phyloP scores from a whole-genome alignment of 768 basidiomycete genomes.

The Boletus subcaerulescens region DNA sequence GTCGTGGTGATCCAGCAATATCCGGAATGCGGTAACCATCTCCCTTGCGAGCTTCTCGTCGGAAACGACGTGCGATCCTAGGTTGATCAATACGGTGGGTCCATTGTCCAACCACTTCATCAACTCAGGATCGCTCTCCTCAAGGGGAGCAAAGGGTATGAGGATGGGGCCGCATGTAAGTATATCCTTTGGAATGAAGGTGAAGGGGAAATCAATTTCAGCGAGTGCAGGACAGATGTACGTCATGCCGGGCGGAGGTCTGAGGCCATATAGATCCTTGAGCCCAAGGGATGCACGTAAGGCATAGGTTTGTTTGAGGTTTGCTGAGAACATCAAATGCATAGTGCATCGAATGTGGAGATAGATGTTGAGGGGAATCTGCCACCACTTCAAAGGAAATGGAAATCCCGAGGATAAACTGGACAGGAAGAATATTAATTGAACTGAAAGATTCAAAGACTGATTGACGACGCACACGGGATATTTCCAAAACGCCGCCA shows the following conservation, averaged over 20 bases:
- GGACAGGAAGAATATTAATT: not conserved
- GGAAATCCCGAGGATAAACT: constrained; percentile 7
- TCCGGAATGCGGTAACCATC: constrained; percentile 4
- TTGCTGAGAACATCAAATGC: not conserved
- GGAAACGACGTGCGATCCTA: constrained; percentile 1
- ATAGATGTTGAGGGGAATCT: constrained; percentile 10
- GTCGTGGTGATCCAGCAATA: constrained; percentile 2
- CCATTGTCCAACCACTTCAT: constrained; percentile 9
- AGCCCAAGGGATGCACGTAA: constrained; percentile 5
- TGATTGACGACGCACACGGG: not conserved
- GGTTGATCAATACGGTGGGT: constrained; percentile 11
- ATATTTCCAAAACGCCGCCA: constrained; percentile 6
- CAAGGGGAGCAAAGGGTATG: constrained; percentile 3
- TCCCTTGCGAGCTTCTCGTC: not conserved
- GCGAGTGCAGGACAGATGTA: constrained; percentile 1
- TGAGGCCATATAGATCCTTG: not conserved
- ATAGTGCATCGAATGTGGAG: not conserved
- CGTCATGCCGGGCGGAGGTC: not conserved
- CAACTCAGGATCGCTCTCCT: constrained; percentile 4
- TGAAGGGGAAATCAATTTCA: not conserved
- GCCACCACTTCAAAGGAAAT: constrained; percentile 16
- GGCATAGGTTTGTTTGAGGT: not conserved
- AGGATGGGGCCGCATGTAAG: constrained; percentile 7
- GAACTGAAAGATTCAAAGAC: not conserved
- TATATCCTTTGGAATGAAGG: constrained; percentile 8